phyloP scores from a whole-genome alignment of 202 grass and related monocot genomes.

The Cymbopogon flexuosus region DNA sequence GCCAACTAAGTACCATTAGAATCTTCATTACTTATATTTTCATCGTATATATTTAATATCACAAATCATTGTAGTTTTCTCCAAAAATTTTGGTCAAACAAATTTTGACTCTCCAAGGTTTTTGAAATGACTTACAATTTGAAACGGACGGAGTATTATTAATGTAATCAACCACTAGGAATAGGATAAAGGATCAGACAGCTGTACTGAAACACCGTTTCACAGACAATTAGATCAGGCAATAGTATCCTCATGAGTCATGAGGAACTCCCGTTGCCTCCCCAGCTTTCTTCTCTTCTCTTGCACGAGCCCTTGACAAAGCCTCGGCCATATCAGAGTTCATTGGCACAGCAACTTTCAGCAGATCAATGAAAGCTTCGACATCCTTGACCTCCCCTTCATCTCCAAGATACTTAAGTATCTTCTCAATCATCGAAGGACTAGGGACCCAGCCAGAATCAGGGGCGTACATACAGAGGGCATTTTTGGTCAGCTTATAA shows the following conservation, averaged over 20 bases:
- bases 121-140: too few relatives aligned
- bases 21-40: too few relatives aligned
- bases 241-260: not conserved
- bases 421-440: constrained; percentile 40
- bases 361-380: constrained; percentile 57
- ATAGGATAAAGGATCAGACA: too few relatives aligned
- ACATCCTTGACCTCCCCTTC: constrained; percentile 45
- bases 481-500: constrained; percentile 67
- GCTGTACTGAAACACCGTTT: not conserved
- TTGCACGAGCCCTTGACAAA: constrained; percentile 43
- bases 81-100: too few relatives aligned
- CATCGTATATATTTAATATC: too few relatives aligned
- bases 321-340: constrained; percentile 55
- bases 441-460: constrained; percentile 54
- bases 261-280: not conserved
- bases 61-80: too few relatives aligned
- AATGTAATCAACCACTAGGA: too few relatives aligned
- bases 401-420: constrained; percentile 57
- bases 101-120: too few relatives aligned
- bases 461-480: constrained; percentile 42
- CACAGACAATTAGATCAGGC: not conserved
- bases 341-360: constrained; percentile 53
- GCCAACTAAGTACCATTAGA: too few relatives aligned
- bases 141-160: too few relatives aligned
- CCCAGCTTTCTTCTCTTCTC: constrained; percentile 42